phyloP scores from a whole-genome alignment of 148 eudicot species.

The Amaranthus hypochondriacus region DNA sequence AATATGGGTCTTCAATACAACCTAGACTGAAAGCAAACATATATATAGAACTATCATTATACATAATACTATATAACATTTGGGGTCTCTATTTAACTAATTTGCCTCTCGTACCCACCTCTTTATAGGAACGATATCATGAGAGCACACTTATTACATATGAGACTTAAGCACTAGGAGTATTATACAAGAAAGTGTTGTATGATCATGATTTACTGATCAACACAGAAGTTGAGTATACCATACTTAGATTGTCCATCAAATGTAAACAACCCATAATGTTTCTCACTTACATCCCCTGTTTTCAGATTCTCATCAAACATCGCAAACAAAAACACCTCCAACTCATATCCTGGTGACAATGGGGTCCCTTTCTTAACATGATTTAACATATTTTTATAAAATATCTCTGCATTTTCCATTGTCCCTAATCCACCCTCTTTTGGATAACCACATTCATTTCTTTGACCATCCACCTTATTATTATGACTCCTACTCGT shows the following conservation, averaged over 20 bases:
- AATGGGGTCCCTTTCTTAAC: constrained; percentile 35
- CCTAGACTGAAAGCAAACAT: too few species aligned
- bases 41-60: too few species aligned
- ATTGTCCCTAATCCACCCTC: constrained; percentile 14
- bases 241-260: constrained; percentile 33
- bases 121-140: too few species aligned
- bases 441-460: neutral
- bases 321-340: constrained; percentile 43
- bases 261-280: constrained; percentile 38
- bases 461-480: too few species aligned
- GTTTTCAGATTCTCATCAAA: constrained; percentile 36
- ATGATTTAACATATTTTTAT: constrained; percentile 36
- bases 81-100: too few species aligned
- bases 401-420: constrained; percentile 33
- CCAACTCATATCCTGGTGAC: constrained; percentile 25
- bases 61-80: too few species aligned
- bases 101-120: too few species aligned
- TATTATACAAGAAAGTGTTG: too few species aligned
- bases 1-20: too few species aligned
- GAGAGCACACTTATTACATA: too few species aligned
- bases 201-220: too few species aligned
- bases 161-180: too few species aligned
- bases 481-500: neutral
- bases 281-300: constrained; percentile 26
- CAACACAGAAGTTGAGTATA: constrained; percentile 14